These are phyloP conservation scores for Penstemon newberryi DNA, from an alignment of 257 asterid genomes.

Conservation along the genomic window DNA sequence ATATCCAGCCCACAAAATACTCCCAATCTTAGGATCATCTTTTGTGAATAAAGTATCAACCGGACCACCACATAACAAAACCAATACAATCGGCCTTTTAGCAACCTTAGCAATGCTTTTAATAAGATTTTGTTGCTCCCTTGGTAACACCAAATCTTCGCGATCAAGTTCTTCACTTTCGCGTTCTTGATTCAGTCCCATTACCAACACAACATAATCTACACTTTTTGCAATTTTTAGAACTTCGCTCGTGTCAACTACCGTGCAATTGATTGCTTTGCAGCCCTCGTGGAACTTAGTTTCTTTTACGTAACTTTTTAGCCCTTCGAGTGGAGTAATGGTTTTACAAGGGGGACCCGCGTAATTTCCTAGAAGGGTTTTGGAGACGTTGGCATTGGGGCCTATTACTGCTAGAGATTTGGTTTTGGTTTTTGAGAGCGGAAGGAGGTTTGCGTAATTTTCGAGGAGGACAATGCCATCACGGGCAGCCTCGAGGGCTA, in stretches of 20 bases:
- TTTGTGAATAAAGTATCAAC: constrained; percentile 72
- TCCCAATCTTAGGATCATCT: constrained; percentile 48
- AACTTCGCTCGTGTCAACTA: constrained; percentile 22
- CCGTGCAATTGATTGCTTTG: constrained; percentile 48
- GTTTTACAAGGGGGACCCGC: constrained; percentile 65
- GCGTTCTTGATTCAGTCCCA: constrained; percentile 64
- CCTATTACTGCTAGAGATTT: constrained; percentile 60
- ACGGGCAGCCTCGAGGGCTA: constrained; percentile 62
- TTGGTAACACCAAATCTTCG: constrained; percentile 54
- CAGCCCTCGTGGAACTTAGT: constrained; percentile 50
- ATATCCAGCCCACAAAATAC: constrained; percentile 82
- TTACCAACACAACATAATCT: constrained; percentile 56
- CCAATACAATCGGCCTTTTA: constrained; percentile 55
- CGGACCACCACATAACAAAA: constrained; percentile 70
- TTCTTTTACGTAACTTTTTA: constrained; percentile 35
- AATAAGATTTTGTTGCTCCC: constrained; percentile 50
- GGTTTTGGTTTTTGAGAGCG: constrained; percentile 45
- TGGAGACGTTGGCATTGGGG: constrained; percentile 50
- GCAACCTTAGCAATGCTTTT: constrained; percentile 51
- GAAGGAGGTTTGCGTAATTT: constrained; percentile 51
- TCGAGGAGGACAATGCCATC: constrained; percentile 64
- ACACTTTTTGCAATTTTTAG: constrained; percentile 38
- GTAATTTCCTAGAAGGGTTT: constrained; percentile 54
- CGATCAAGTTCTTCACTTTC: constrained; percentile 69
- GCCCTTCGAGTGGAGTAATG: constrained; percentile 49